phyloP scores from a whole-genome alignment of 192 early-diverging fungal genomes.

The Coemansia sp. region DNA sequence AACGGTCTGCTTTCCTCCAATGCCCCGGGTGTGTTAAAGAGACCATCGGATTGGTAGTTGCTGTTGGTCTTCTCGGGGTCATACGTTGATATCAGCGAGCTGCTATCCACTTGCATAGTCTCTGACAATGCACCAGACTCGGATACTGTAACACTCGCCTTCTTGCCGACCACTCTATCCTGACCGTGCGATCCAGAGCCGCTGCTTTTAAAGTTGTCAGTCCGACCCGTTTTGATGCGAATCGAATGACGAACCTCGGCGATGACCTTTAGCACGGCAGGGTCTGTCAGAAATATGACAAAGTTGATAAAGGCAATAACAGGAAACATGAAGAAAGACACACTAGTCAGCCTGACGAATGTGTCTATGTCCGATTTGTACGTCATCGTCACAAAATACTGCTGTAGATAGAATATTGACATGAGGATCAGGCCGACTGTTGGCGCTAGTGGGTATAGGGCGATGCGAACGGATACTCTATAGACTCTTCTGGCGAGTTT shows the following conservation, averaged over 20 bases:
- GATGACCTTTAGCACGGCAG: slow-evolving; percentile 22
- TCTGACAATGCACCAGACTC: slow-evolving; percentile 3
- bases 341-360: not conserved
- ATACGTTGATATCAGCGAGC: not conserved
- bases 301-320: slow-evolving; percentile 25
- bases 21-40: not conserved
- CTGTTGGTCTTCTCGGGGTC: not conserved
- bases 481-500: slow-evolving; percentile 30
- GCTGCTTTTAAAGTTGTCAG: not conserved
- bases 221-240: not conserved
- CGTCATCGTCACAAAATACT: slow-evolving; percentile 29
- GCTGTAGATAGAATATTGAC: slow-evolving; percentile 12
- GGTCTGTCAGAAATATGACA: slow-evolving; percentile 35
- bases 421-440: slow-evolving; percentile 17
- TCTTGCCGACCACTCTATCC: not conserved
- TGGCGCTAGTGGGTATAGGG: slow-evolving; percentile 35
- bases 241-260: slow-evolving; percentile 17
- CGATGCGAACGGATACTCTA: slow-evolving; percentile 38
- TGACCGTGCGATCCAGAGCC: not conserved
- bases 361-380: slow-evolving; percentile 9
- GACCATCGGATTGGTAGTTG: not conserved
- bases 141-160: slow-evolving; percentile 2
- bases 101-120: not conserved
- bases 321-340: slow-evolving; percentile 17
- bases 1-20: slow-evolving; percentile 20